Evolutionary conservation across 441 rosid species (phyloP).

Genomic region (Metrosideros polymorpha): DNA sequence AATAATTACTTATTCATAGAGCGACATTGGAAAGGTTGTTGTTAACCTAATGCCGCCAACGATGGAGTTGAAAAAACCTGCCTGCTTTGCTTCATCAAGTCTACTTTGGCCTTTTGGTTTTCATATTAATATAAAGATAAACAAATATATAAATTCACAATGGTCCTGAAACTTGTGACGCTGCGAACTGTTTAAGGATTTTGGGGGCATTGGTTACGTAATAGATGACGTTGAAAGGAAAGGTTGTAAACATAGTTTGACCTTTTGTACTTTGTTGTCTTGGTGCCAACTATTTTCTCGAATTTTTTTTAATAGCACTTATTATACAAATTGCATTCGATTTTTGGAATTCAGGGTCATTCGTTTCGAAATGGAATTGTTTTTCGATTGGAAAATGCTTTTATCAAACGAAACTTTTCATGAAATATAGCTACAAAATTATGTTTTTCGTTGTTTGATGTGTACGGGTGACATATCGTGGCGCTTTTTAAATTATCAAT

Average conservation of each 20-base stretch:
- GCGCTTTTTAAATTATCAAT: not conserved
- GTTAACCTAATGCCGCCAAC: not conserved
- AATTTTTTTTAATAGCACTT: not conserved
- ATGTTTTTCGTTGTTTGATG: not conserved
- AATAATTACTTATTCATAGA: not conserved
- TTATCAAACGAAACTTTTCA: not conserved
- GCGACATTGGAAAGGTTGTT: not conserved
- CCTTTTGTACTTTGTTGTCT: not conserved
- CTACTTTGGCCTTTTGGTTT: not conserved
- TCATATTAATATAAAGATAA: not conserved
- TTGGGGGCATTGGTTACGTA: not conserved
- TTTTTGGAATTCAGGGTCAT: not conserved
- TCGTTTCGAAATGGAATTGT: not conserved
- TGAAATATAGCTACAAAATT: not conserved
- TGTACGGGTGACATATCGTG: not conserved
- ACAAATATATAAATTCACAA: not conserved
- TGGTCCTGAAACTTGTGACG: not conserved
- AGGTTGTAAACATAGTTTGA: not conserved
- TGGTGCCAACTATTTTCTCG: not conserved
- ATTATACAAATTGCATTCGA: not conserved
- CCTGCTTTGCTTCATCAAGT: not conserved
- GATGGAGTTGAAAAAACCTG: not conserved
- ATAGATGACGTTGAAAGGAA: not conserved
- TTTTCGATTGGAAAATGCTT: not conserved
- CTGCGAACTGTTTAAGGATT: not conserved